Percentiles rank a stretch among this genome's conserved stretches.
phyloP scores from a whole-genome alignment of 148 eudicot genomes.

The Rhododendron williamsianum region DNA sequence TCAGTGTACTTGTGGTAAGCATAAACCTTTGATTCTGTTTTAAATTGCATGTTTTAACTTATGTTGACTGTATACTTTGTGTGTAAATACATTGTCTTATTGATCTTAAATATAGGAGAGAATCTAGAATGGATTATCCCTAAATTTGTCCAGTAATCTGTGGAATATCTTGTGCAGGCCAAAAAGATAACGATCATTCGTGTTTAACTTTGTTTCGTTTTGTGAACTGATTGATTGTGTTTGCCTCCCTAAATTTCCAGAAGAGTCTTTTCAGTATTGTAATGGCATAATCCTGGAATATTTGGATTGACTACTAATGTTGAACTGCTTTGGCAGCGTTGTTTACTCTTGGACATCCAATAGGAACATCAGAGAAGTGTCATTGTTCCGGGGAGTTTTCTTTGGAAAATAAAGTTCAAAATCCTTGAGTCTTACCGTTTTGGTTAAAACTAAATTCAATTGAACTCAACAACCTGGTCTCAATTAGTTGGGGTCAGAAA shows the following conservation, averaged over 20 bases:
- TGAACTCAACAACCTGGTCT: neutral
- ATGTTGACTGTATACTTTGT: neutral
- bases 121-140: neutral
- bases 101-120: neutral
- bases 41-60: neutral
- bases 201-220: neutral
- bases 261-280: neutral
- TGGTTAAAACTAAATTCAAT: neutral
- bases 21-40: neutral
- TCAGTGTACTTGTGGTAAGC: constrained; percentile 84
- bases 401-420: neutral
- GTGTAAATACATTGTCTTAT: neutral
- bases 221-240: neutral
- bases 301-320: neutral
- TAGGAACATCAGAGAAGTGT: neutral
- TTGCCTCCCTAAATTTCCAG: neutral
- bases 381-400: neutral
- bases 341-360: neutral
- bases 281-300: neutral
- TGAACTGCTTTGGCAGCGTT: neutral
- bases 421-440: neutral
- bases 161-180: neutral
- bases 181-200: neutral
- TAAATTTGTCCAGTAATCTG: neutral
- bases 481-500: neutral